Conservation (phyloP, 2,329 filamentous ascomycete species). For the Penicillium sp. region DNA sequence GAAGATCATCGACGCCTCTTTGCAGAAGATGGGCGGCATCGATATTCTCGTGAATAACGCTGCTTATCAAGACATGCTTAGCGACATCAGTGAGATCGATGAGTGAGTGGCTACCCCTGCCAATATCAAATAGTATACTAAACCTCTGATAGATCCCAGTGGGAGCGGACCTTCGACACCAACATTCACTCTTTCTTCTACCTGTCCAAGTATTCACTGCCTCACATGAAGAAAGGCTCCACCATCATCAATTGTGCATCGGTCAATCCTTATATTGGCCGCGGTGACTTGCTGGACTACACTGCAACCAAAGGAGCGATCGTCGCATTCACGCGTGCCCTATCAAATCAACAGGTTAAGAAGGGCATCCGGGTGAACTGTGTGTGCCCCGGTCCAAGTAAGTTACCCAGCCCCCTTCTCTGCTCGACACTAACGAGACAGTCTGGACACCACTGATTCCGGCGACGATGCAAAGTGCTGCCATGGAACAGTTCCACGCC, state of each 20-base stretch:
- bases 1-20: conserved; percentile 66
- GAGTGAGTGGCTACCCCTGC: conserved; percentile 54
- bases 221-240: conserved; percentile 72
- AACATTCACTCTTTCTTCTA: conserved; percentile 85
- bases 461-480: conserved; percentile 69
- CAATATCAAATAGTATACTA: neutral
- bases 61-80: conserved; percentile 72
- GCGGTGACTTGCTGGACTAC: conserved; percentile 79
- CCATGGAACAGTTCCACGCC: conserved; percentile 70
- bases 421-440: conserved; percentile 10
- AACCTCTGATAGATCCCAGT: conserved; percentile 63
- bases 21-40: conserved; percentile 67
- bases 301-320: conserved; percentile 74
- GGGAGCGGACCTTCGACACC: conserved; percentile 75
- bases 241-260: conserved; percentile 86
- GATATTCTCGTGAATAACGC: conserved; percentile 71
- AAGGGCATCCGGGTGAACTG: conserved; percentile 77
- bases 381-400: conserved; percentile 71
- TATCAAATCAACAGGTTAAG: conserved; percentile 72
- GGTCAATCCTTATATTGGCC: conserved; percentile 80
- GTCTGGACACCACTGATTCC: conserved; percentile 79
- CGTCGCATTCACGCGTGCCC: conserved; percentile 73
- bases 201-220: conserved; percentile 73
- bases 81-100: conserved; percentile 69
- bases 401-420: conserved; percentile 7